Evolutionary conservation across 139 green algal genomes (phyloP), one percentile per base, ranked within the genome.

Genomic region (Chlorella ohadii): DNA sequence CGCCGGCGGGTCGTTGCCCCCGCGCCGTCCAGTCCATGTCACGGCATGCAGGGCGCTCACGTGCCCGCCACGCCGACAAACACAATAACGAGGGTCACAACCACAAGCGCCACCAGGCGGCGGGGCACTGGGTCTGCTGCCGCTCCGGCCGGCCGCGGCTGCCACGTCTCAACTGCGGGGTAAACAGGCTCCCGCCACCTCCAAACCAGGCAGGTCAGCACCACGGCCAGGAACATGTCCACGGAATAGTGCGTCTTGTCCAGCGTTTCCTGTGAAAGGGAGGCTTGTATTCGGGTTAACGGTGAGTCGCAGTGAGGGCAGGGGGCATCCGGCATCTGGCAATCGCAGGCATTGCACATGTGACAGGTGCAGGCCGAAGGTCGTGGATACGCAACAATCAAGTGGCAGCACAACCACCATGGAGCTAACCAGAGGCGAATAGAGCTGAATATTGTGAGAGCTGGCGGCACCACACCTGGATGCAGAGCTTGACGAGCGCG

Each of bases 211-310:
- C 71, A 85, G 2, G 91, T 95, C 36, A 95, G 85, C 17, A 95
- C 85, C 16, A 96, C 88, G 23, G 94, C 94, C 55, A 97, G 71
- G 5, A 96, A 71, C 94, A 97, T 97, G 80, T 97, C 94, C 19
- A 97, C 91, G 11, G 71, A 95, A 79, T 96, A 93, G 74, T 94
- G 90, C 23, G 77, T 77, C 44, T 82, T 83, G 61, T 88, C 85
- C 31, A 88, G 66, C 27, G 51, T 72, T 23, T 88, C 84, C 68
- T 80, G 73, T 13, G 28, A 28, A 36, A 38, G 65, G 44, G 20
- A 28, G 1, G n/a, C n/a, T n/a, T n/a, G n/a, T n/a, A n/a, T n/a
- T n/a, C n/a, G n/a, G n/a, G n/a, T n/a, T n/a, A n/a, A n/a, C n/a
- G n/a, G n/a, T n/a, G n/a, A n/a, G n/a, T n/a, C n/a, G n/a, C n/a